Base-by-base conservation (phyloP, 257 asterid species). In the Verbena officinalis region DNA sequence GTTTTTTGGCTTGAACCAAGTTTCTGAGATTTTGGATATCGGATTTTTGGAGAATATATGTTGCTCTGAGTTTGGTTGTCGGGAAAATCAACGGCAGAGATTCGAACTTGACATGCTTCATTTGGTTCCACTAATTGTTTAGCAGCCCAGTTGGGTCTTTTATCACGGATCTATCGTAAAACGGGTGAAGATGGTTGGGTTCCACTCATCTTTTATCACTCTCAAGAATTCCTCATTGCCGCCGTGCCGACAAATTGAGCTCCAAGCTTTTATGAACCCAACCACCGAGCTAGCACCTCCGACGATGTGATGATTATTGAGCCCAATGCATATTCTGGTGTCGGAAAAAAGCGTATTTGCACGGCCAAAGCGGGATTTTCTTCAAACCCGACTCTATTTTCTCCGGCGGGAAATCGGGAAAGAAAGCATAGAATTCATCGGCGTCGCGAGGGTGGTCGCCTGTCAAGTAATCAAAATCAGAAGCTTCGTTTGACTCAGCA, bases 211-310 rank as follows among this genome's bases (percentile, higher is more conserved):
- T n/a, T n/a, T n/a, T n/a, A n/a, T n/a, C n/a, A n/a, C 49, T 0
- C 40, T 36, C 50, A 39, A 46, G 17, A 57, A 14, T 4, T 63
- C 64, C 4, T 50, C 60, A n/a, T 52, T 69, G 19, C 49, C 51
- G 2, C 71, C 81, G 24, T 64, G 74, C 48, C 40, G 73, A 13
- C 77, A 19, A 4, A 79, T 15, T 1, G 68, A 46, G 43, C 79
- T 65, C 88, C 91, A 81, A 7, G 71, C 62, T 21, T 64, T 79
- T 20, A 77, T 68, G 46, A 81, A 81, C 14, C 78, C 42, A 8
- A 71, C 71, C 12, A 79, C 75, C 10, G 81, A 67, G 24, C 82
- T 79, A 3, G 81, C 88, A 39, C 81, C 91, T 1, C 88, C 88
- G 7, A 71, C 48, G 11, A 48, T 52, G 31, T 81, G 90, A 17